Percentiles rank a stretch among this genome's conserved stretches.
Evolutionary conservation across 2,329 filamentous ascomycete species (phyloP).

Genomic region (Neofusicoccum umdonicola): DNA sequence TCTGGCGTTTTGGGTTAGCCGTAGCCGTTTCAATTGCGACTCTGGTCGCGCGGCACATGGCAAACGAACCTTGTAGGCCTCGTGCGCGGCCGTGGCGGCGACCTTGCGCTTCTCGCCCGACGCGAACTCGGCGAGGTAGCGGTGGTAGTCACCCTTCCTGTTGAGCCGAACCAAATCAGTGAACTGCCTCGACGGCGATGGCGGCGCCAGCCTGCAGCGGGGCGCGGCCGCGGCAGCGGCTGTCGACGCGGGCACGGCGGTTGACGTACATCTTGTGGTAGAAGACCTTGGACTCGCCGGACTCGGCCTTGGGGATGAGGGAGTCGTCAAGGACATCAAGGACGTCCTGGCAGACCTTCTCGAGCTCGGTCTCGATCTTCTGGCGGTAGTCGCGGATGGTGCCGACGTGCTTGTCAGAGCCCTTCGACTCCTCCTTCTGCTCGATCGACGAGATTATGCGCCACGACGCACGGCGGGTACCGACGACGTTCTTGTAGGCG

Average conservation of each 20-base stretch:
- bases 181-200: not conserved
- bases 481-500: slow-evolving; percentile 99
- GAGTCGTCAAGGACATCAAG: slow-evolving; percentile 91
- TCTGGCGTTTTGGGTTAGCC: slow-evolving; percentile 5
- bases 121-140: slow-evolving; percentile 96
- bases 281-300: slow-evolving; percentile 98
- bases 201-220: not conserved
- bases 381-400: slow-evolving; percentile 98
- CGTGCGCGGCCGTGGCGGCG: slow-evolving; percentile 88
- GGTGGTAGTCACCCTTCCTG: slow-evolving; percentile 99
- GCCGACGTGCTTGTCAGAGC: slow-evolving; percentile 83
- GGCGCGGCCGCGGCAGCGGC: not conserved
- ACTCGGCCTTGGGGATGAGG: slow-evolving; percentile 90
- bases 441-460: slow-evolving; percentile 98
- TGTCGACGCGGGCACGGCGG: not conserved
- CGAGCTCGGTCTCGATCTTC: slow-evolving; percentile 96
- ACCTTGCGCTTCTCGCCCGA: slow-evolving; percentile 92
- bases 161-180: slow-evolving; percentile 22
- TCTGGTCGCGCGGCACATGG: not conserved
- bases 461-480: slow-evolving; percentile 94
- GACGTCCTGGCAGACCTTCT: slow-evolving; percentile 97
- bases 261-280: slow-evolving; percentile 94
- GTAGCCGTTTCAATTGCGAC: slow-evolving; percentile 3
- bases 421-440: slow-evolving; percentile 99
- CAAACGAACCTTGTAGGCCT: slow-evolving; percentile 77